Evolutionary conservation across 2,329 filamentous ascomycete species (phyloP), one percentile per base, ranked within the genome.

Genomic region (Talaromyces sp.): DNA sequence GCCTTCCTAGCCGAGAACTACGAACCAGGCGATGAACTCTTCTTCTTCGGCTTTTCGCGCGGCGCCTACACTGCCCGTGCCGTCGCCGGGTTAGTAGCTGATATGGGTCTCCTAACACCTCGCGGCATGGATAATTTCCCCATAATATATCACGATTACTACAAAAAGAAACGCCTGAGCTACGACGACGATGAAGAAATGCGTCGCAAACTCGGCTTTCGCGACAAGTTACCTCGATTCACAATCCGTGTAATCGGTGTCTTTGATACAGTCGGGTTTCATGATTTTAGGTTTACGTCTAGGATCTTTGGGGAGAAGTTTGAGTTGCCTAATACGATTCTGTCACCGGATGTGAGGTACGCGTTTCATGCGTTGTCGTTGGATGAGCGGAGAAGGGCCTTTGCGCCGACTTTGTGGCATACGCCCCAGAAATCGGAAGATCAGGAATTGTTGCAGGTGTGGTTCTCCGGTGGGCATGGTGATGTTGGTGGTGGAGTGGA

Each of bases 1-100:
- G 73, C 73, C 6, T 82, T 81, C 64, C 67, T 82, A 1, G 73
- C 76, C n/a, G 78, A 78, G 57, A 83, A 82, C 66, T 82, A 78
- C 62, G 69, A 74, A n/a, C 73, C 73, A 0, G 80, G 80, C 56
- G 81, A 80, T 55, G 73, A 79, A 62, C 77, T 80, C 52, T 78
- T 77, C 64, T 74, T 79, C 59, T 76, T 79, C 56, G 78, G 78
- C 25, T 80, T 79, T 67, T 77, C 74, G 4, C 70, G 78, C 11
- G 78, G 78, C 7, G 78, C 78, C 2, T 80, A 72, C 60, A 78
- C 75, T 0, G 77, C 75, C 2, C 70, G 78, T 7, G 73, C 73
- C 5, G 73, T 79, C 9, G 78, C 76, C 5, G 78, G 77, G 0
- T 62, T 80, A 11, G 75, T 79, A 25, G 73, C 67, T 8, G 67